phyloP scores from a whole-genome alignment of 257 asterid species.

The Hygrophila difformis region DNA sequence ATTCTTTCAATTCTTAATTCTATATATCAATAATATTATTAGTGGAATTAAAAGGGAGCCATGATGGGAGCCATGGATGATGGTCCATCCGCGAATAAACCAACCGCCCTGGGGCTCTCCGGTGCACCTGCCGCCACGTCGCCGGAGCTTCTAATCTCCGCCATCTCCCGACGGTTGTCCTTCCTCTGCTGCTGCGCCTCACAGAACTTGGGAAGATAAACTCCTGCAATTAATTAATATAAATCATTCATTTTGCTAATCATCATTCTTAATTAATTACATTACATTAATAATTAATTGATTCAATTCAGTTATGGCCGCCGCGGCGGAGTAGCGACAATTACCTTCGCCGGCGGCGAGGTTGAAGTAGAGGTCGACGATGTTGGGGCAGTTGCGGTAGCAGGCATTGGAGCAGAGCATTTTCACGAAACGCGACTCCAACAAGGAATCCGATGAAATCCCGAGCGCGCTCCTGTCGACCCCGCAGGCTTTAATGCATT shows the following conservation, averaged over 20 bases:
- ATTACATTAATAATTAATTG: too few relatives aligned
- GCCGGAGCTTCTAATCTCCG: constrained; percentile 61
- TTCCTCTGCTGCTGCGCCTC: constrained; percentile 21
- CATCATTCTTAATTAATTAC: too few relatives aligned
- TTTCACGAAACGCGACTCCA: constrained; percentile 40
- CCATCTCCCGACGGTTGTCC: constrained; percentile 42
- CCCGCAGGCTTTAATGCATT: constrained; percentile 55
- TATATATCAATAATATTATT: too few relatives aligned
- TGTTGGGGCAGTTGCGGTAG: constrained; percentile 50
- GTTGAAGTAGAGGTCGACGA: constrained; percentile 71
- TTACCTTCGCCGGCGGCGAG: constrained; percentile 78
- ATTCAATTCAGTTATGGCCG: too few relatives aligned
- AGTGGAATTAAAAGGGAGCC: too few relatives aligned
- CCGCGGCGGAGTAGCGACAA: not conserved
- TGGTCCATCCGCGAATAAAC: too few relatives aligned
- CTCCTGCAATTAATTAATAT: constrained; percentile 25
- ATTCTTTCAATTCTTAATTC: too few relatives aligned
- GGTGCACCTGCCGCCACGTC: constrained; percentile 24
- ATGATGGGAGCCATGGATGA: too few relatives aligned
- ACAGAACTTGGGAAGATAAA: constrained; percentile 66
- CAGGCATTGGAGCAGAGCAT: constrained; percentile 64
- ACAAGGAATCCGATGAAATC: constrained; percentile 71
- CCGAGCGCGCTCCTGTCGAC: constrained; percentile 55
- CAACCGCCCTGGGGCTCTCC: too few relatives aligned
- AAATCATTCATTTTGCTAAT: not conserved